Percentiles rank a stretch among this genome's conserved stretches.
Evolutionary conservation across 129 eudicot genomes (phyloP).

Genomic region (Smallanthus sonchifolius): DNA sequence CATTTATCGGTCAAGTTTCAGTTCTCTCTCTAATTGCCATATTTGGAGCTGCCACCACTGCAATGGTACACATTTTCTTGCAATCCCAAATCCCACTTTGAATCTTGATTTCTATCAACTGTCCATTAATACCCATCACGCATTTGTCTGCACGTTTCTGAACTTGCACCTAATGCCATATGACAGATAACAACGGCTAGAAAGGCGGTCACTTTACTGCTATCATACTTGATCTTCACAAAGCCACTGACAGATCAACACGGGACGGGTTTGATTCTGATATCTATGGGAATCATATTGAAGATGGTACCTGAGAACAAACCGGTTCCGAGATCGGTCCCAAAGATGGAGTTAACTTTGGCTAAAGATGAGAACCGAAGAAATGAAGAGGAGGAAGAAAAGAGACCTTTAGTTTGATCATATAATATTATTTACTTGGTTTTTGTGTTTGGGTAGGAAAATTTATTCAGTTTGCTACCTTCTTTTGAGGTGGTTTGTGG

Average conservation of each 20-base stretch:
- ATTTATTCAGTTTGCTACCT: slow-evolving; percentile 25
- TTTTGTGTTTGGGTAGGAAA: slow-evolving; percentile 19
- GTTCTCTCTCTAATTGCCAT: slow-evolving; percentile 42
- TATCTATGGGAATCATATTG: slow-evolving; percentile 55
- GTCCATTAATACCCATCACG: background rate
- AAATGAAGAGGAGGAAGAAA: slow-evolving; percentile 45
- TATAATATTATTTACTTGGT: slow-evolving; percentile 4
- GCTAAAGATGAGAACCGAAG: slow-evolving; percentile 24
- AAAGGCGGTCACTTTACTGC: slow-evolving; percentile 62
- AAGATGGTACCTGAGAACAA: slow-evolving; percentile 57
- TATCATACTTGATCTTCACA: slow-evolving; percentile 60
- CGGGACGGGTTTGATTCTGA: slow-evolving; percentile 51
- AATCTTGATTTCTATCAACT: background rate
- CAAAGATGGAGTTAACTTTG: slow-evolving; percentile 8
- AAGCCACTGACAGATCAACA: slow-evolving; percentile 68
- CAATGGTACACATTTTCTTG: slow-evolving; percentile 29
- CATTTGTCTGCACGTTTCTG: background rate
- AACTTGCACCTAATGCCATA: background rate
- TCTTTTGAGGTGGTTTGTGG: slow-evolving; percentile 27
- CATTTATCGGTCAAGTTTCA: slow-evolving; percentile 42
- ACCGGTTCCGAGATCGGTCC: slow-evolving; percentile 18
- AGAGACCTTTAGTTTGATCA: slow-evolving; percentile 42
- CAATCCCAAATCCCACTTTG: background rate
- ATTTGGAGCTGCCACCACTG: slow-evolving; percentile 42
- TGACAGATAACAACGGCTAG: slow-evolving; percentile 58